Evolutionary conservation across 139 green algal genomes (phyloP), one percentile per base, ranked within the genome.

Genomic region (Volvox reticuliferus): DNA sequence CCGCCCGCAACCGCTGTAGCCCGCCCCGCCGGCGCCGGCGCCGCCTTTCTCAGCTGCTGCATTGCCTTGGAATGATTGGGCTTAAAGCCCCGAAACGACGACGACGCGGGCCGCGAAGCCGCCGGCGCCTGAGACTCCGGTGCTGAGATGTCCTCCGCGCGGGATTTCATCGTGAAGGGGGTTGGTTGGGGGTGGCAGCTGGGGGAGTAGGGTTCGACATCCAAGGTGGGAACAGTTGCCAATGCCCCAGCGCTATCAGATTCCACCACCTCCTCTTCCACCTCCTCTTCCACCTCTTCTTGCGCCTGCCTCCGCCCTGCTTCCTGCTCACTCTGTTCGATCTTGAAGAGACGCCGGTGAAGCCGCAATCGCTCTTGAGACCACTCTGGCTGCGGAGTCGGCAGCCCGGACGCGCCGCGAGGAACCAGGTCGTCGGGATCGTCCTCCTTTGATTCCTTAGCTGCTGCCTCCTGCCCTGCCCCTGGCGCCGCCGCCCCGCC

Each of bases 1-100:
- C 65, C 65, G 65, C 65, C 16, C 65, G 12, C 65, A 12, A 73
- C 77, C 33, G 77, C 9, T 55, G 44, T 55, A 55, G 44, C 77
- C 77, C 24, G 33, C 32, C 13, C 32, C 18, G 6, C 33, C 77
- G 12, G 33, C 77, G 44, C 44, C 9, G 77, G 32, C 77, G 50
- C 24, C n/a, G 14, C n/a, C 18, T 37, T 76, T 55, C 81, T 19
- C 81, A 76, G 81, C 55, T 77, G 81, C 81, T 62, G 61, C 81
- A 87, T 76, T 12, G 75, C 17, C 81, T 0, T 76, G 30, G 81
- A 32, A 44, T 86, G 80, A 30, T 55, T 86, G 0, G 50, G 80
- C 55, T 86, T 84, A 30, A 71, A 75, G 55, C 80, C 80, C 24
- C 55, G 28, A 12, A 86, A 71, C 24, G 17, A 21, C 9, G 80